Evolutionary conservation across 1,139 yeast genomes (phyloP).

Genomic region (Nakaseomyces bracarensis): DNA sequence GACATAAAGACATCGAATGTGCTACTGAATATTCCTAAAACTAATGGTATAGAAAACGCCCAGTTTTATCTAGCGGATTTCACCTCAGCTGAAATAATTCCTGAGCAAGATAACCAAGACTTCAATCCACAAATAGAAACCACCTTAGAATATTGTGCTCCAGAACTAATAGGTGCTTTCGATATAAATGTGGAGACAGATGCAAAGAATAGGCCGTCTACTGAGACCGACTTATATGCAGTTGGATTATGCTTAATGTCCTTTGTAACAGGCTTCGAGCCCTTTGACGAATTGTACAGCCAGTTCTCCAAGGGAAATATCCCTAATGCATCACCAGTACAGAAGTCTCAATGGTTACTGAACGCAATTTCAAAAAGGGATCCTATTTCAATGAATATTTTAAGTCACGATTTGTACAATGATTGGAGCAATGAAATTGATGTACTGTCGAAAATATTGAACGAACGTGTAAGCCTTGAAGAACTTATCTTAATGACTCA

Average conservation of each 20-base stretch:
- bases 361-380: slow-evolving; percentile 17
- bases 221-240: slow-evolving; percentile 17
- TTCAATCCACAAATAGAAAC: slow-evolving; percentile 10
- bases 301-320: slow-evolving; percentile 2
- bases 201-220: slow-evolving; percentile 3
- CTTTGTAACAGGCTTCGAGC: slow-evolving; percentile 17
- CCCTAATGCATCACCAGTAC: slow-evolving; percentile 12
- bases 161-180: slow-evolving; percentile 11
- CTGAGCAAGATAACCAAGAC: not conserved
- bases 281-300: slow-evolving; percentile 14
- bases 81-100: slow-evolving; percentile 11
- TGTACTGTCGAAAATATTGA: slow-evolving; percentile 12
- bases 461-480: slow-evolving; percentile 12
- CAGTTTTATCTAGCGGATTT: slow-evolving; percentile 16
- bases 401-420: slow-evolving; percentile 51
- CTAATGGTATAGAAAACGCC: not conserved
- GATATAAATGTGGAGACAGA: not conserved
- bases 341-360: slow-evolving; percentile 19
- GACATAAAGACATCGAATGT: slow-evolving; percentile 21
- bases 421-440: slow-evolving; percentile 21
- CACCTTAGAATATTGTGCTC: slow-evolving; percentile 19
- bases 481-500: slow-evolving; percentile 7
- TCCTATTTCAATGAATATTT: slow-evolving; percentile 35
- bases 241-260: slow-evolving; percentile 18
- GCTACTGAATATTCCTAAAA: slow-evolving; percentile 9